Base-by-base conservation (phyloP, 1,139 yeast species). In the Scheffersomyces stambukii region DNA sequence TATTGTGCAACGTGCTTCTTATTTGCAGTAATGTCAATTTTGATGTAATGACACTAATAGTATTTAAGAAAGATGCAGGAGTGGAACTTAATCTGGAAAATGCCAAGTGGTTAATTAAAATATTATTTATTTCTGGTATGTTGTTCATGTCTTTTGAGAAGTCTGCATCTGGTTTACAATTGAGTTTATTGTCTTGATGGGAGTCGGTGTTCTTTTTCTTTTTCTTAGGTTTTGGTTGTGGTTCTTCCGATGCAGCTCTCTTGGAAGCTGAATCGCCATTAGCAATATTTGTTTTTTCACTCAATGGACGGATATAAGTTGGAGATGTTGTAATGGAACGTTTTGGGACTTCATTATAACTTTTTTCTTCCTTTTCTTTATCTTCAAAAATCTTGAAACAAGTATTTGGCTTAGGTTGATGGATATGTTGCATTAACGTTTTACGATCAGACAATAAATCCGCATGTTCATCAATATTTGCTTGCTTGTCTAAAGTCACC, bases 1-100 rank as follows among this genome's bases (percentile, higher is more conserved):
- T 60, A 30, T 61, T 54, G 33, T 66, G 61, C 33, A 70, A 63
- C 13, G 81, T 58, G 4, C 72, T 64, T 40, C 81, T 67, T 19
- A 75, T 55, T 46, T 77, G 77, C 21, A 51, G 54, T 36, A 63
- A 65, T 18, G 68, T 52, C 40, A 70, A 59, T 23, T 53, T 55
- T 13, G 68, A 62, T 6, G 70, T 68, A 9, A 57, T 54, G 0
- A 67, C 75, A 49, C 77, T 71, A 10, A 86, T 77, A 12, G 77
- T 65, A 35, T 73, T 77, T 36, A 91, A 65, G 26, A 70, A 70
- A 5, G 83, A 69, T 10, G 89, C 66, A 9, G 97, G 96, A 0
- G 95, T 84, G 24, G 93, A 89, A 17, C 89, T 75, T 18, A 86
- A 69, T 40, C 96, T 73, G 5, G 96, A 85, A 52, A 85, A 89